Conservation (phyloP, 805 yeast genomes). For the Pichia cephalocereana region DNA sequence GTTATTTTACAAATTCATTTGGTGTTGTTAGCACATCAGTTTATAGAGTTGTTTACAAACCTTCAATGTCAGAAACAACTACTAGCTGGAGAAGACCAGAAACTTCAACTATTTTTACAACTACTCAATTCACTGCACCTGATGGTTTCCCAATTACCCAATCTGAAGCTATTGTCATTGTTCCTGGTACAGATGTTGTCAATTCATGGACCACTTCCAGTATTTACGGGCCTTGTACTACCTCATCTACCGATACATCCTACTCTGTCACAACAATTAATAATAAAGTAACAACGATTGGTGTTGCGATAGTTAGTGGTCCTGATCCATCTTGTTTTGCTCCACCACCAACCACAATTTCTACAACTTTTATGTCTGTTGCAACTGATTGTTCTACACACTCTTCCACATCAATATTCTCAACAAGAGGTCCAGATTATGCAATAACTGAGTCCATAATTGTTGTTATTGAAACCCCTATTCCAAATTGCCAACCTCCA, state of each 20-base stretch:
- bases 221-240: not conserved
- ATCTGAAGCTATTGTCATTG: conserved; percentile 1
- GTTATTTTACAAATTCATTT: not conserved
- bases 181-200: not conserved
- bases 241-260: not conserved
- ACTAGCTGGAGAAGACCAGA: not conserved
- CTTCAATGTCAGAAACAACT: conserved; percentile 1
- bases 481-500: not conserved
- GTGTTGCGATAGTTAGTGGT: not conserved
- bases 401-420: not conserved
- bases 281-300: not conserved
- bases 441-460: not conserved
- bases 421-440: not conserved
- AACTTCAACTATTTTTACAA: not conserved
- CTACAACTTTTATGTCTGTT: not conserved
- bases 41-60: not conserved
- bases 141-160: conserved; percentile 3
- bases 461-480: not conserved
- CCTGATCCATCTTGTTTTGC: conserved; percentile 1
- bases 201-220: conserved; percentile 1
- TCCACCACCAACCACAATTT: conserved; percentile 2
- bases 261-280: not conserved
- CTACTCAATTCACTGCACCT: not conserved
- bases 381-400: not conserved
- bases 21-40: conserved; percentile 2